Percentiles rank a stretch among this genome's conserved stretches.
Conservation (phyloP, 169 alveolate species). For the Plasmodium blacklocki region DNA sequence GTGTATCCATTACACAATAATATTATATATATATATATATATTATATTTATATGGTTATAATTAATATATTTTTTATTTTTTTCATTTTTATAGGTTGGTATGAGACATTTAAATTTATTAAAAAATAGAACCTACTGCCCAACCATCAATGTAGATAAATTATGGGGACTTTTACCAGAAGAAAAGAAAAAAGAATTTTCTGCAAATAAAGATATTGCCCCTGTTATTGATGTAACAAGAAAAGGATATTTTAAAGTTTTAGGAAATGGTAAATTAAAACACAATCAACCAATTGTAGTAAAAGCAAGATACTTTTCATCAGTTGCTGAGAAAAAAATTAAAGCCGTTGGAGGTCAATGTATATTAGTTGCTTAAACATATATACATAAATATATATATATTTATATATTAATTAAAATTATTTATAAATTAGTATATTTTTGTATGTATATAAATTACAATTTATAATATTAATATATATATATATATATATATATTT, state of each 20-base stretch:
- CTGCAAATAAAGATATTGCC: constrained; percentile 91
- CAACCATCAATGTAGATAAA: constrained; percentile 95
- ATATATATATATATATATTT: too few relatives aligned
- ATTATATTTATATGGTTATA: constrained; percentile 13
- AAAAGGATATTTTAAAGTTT: constrained; percentile 97
- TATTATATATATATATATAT: background rate
- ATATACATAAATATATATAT: background rate
- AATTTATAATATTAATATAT: too few relatives aligned
- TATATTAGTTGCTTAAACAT: constrained; percentile 90
- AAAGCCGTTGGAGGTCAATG: constrained; percentile 98
- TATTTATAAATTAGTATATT: too few relatives aligned
- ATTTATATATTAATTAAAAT: background rate
- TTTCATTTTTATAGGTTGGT: constrained; percentile 90
- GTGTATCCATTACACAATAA: too few relatives aligned
- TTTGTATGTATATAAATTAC: too few relatives aligned
- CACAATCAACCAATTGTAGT: constrained; percentile 96
- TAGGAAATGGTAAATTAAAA: constrained; percentile 97
- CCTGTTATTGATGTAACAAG: constrained; percentile 98
- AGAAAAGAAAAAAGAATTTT: constrained; percentile 92
- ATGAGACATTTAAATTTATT: constrained; percentile 97
- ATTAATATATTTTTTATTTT: background rate
- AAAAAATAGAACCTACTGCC: constrained; percentile 91
- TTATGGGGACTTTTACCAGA: constrained; percentile 96
- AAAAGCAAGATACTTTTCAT: constrained; percentile 97
- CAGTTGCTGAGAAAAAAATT: constrained; percentile 97